Conservation (phyloP, 805 yeast genomes). For the Torulaspora maleeae region DNA sequence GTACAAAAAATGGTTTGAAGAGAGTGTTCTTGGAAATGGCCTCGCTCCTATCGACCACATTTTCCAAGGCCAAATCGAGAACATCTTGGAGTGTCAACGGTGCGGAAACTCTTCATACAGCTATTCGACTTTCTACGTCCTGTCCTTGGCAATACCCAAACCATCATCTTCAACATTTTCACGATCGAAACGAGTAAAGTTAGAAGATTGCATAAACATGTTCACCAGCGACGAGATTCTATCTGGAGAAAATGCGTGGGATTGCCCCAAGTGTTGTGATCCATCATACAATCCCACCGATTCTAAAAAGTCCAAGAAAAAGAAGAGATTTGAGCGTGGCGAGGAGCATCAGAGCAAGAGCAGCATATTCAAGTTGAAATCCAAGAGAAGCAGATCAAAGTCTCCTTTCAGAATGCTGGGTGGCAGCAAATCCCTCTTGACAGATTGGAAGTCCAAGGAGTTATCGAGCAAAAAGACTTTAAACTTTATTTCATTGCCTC, state of each 20-base stretch:
- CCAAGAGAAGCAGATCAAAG: conserved; percentile 26
- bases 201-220: conserved; percentile 60
- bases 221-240: conserved; percentile 62
- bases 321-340: conserved; percentile 8
- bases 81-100: conserved; percentile 54
- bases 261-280: conserved; percentile 63
- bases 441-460: conserved; percentile 38
- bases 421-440: conserved; percentile 21
- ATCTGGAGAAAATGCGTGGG: conserved; percentile 76
- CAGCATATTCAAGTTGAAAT: conserved; percentile 20
- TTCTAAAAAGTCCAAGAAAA: conserved; percentile 27
- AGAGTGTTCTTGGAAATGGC: conserved; percentile 51
- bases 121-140: conserved; percentile 57
- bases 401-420: conserved; percentile 16
- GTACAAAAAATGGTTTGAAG: conserved; percentile 58
- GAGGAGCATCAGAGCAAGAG: conserved; percentile 23
- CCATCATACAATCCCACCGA: conserved; percentile 7
- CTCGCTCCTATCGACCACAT: conserved; percentile 60
- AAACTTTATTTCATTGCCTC: conserved; percentile 74
- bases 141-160: conserved; percentile 59
- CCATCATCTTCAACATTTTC: conserved; percentile 26
- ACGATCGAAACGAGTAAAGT: conserved; percentile 36
- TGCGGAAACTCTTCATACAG: conserved; percentile 59
- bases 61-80: conserved; percentile 72
- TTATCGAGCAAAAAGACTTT: conserved; percentile 58